Conservation (phyloP, 2,329 filamentous ascomycete genomes). For the Colletotrichum musicola region DNA sequence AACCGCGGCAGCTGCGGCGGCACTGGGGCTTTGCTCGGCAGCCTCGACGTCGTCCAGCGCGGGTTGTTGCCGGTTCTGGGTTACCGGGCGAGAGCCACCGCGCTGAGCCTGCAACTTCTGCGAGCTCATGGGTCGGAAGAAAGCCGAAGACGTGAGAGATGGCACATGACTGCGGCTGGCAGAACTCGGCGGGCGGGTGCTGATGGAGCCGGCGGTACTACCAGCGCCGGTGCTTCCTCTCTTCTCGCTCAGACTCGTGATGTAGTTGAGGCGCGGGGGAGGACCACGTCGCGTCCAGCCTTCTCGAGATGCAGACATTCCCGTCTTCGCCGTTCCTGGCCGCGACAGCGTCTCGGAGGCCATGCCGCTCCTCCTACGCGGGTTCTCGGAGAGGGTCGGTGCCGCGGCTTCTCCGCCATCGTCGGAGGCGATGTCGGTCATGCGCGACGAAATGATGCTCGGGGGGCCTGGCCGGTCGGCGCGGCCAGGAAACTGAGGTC, state of each 20-base stretch:
- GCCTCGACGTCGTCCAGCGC: constrained; percentile 43
- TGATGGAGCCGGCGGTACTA: constrained; percentile 50
- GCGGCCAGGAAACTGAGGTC: constrained; percentile 54
- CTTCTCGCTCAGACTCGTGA: constrained; percentile 58
- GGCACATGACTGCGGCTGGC: constrained; percentile 90
- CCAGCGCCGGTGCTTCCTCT: constrained; percentile 53
- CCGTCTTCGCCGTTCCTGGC: constrained; percentile 67
- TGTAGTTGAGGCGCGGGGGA: constrained; percentile 65
- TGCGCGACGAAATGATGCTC: constrained; percentile 78
- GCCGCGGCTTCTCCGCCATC: constrained; percentile 62
- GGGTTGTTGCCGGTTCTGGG: constrained; percentile 50
- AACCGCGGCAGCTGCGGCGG: constrained; percentile 46
- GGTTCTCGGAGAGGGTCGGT: constrained; percentile 47
- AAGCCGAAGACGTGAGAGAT: constrained; percentile 87
- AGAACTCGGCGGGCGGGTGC: constrained; percentile 64
- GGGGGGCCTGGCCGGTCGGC: constrained; percentile 63
- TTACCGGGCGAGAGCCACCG: constrained; percentile 63
- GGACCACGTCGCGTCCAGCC: constrained; percentile 55
- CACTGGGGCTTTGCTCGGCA: constrained; percentile 53
- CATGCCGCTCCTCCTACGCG: constrained; percentile 38
- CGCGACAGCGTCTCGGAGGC: constrained; percentile 61
- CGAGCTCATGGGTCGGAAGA: constrained; percentile 97
- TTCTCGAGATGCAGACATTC: constrained; percentile 45
- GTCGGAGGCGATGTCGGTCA: constrained; percentile 74
- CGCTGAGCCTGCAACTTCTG: constrained; percentile 93